Percentiles rank a stretch among this genome's conserved stretches.
These are phyloP conservation scores for Alternaria alternata DNA, from an alignment of 2,329 filamentous ascomycete species.

Conservation along the genomic window DNA sequence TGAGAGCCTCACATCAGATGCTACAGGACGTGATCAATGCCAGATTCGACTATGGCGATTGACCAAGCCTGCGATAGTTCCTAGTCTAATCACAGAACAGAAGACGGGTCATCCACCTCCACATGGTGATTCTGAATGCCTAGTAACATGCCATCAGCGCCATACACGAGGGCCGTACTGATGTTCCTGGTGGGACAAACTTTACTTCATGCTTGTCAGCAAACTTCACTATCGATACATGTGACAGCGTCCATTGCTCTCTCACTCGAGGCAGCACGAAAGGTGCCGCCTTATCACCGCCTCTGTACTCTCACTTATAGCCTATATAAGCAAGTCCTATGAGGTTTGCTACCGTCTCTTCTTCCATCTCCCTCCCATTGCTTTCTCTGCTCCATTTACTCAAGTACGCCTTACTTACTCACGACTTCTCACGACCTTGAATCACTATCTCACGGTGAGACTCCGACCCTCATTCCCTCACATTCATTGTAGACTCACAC, in stretches of 20 bases:
- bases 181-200: neutral
- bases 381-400: neutral
- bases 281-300: neutral
- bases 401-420: neutral
- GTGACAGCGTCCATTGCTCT: neutral
- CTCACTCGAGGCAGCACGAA: slow-evolving; percentile 9
- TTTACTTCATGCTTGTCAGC: slow-evolving; percentile 1
- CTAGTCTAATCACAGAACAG: neutral
- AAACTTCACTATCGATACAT: neutral
- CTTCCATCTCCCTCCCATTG: neutral
- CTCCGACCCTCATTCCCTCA: neutral
- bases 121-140: neutral
- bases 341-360: neutral
- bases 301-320: neutral
- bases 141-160: neutral
- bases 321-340: slow-evolving; percentile 4
- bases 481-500: neutral
- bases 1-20: neutral
- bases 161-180: neutral
- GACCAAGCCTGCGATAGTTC: neutral
- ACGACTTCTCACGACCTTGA: neutral
- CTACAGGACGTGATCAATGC: neutral
- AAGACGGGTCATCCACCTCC: neutral
- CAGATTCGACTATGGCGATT: neutral
- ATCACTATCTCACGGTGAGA: neutral